Evolutionary conservation across 1,139 yeast genomes (phyloP).

Genomic region (Lodderomyces orthopsilosis): DNA sequence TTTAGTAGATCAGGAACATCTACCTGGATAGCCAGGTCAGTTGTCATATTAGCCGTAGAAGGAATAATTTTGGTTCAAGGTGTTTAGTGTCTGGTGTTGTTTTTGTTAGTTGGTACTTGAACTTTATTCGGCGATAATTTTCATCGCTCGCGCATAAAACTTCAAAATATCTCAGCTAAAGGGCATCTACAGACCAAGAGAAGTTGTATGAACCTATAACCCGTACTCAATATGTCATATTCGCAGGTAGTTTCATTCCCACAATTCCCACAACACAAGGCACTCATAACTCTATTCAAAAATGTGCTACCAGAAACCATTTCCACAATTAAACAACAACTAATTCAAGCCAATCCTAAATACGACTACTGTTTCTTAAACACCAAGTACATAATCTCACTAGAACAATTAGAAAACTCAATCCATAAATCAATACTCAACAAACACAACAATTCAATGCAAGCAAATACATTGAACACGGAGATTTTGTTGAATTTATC

Average conservation of each 20-base stretch:
- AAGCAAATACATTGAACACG: slow-evolving; percentile 41
- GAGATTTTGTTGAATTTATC: slow-evolving; percentile 43
- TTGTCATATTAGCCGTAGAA: too few relatives aligned
- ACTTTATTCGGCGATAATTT: not conserved
- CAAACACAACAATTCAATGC: slow-evolving; percentile 24
- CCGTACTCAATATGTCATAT: not conserved
- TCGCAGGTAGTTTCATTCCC: slow-evolving; percentile 23
- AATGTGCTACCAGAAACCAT: slow-evolving; percentile 21
- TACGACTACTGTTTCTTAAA: slow-evolving; percentile 44
- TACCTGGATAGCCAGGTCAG: slow-evolving; percentile 4
- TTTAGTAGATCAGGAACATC: slow-evolving; percentile 6
- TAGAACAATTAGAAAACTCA: slow-evolving; percentile 34
- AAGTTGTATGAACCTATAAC: not conserved
- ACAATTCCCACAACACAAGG: slow-evolving; percentile 28
- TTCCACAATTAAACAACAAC: slow-evolving; percentile 25
- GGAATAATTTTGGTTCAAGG: too few relatives aligned
- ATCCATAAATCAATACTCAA: slow-evolving; percentile 37
- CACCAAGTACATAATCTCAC: slow-evolving; percentile 34
- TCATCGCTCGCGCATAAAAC: not conserved
- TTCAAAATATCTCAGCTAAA: not conserved
- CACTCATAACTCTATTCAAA: slow-evolving; percentile 25
- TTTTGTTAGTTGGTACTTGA: not conserved
- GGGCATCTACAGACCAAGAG: not conserved
- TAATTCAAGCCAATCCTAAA: slow-evolving; percentile 29
- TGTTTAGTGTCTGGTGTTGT: too few relatives aligned